Evolutionary conservation across 2,329 filamentous ascomycete species (phyloP).

Genomic region (Didymella sp.): DNA sequence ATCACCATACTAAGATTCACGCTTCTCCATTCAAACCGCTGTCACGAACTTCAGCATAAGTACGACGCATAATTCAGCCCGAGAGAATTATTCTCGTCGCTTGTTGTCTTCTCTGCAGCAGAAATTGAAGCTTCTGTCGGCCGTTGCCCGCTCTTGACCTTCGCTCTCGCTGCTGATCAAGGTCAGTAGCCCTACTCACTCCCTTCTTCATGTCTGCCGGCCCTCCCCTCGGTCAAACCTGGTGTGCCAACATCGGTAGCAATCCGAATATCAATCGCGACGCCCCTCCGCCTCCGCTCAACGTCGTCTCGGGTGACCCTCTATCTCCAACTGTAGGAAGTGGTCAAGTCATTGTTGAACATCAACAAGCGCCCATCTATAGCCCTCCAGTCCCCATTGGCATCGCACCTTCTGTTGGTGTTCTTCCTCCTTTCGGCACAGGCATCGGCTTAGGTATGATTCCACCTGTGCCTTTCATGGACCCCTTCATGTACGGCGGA

Average conservation of each 20-base stretch:
- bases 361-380: constrained; percentile 35
- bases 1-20: constrained; percentile 26
- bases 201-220: constrained; percentile 35
- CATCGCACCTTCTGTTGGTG: constrained; percentile 26
- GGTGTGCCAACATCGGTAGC: constrained; percentile 39
- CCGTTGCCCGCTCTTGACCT: background rate
- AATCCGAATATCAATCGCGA: constrained; percentile 48
- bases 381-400: constrained; percentile 31
- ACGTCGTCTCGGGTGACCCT: constrained; percentile 18
- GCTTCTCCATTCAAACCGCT: constrained; percentile 8
- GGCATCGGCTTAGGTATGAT: constrained; percentile 37
- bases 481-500: constrained; percentile 34
- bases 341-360: constrained; percentile 30
- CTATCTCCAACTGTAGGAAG: constrained; percentile 12
- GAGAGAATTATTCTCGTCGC: background rate
- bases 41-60: background rate
- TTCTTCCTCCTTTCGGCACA: constrained; percentile 28
- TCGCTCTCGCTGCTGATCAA: background rate
- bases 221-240: constrained; percentile 38
- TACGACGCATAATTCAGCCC: background rate
- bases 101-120: background rate
- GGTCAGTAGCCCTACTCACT: background rate
- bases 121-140: background rate
- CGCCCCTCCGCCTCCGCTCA: constrained; percentile 38
- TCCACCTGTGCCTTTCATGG: constrained; percentile 31